Base-by-base conservation (phyloP, 164 flowering plant species). In the Tinospora cordifolia region DNA sequence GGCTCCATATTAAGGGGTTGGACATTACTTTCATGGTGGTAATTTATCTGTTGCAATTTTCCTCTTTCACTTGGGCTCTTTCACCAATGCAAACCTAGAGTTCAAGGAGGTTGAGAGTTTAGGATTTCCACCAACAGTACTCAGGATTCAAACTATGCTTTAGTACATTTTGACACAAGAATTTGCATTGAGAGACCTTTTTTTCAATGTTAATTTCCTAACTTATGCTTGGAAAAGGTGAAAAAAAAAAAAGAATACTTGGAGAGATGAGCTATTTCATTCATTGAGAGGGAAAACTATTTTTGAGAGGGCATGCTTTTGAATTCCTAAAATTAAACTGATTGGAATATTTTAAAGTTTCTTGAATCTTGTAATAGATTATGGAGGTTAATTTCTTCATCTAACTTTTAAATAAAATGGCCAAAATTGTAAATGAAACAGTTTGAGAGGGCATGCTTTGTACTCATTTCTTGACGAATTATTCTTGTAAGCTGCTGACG, bases 41-140 rank as follows among this genome's bases (percentile, higher is more conserved):
- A 9, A 11, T 44, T 14, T 9, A 44, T 44, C 47, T 54, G 21
- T 15, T 54, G 60, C 21, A 25, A 54, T 54, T 54, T 54, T 21
- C 10, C 24, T 54, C n/a, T 17, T 54, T 19, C 60, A n/a, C n/a
- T 54, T 44, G 46, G 8, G 9, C 47, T 54, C 9, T 54, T 15
- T 54, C 60, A 54, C 60, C 60, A n/a, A 54, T 54, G 60, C 60
- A 54, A 54, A 10, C 60, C 22, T 54, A n/a, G n/a, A n/a, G 21
- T 19, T 54, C 0, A 54, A 54, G n/a, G 60, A 54, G 60, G 60
- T 24, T 30, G 36, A 19, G 24, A n/a, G 60, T 54, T 44, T 44
- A 14, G 10, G 24, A 19, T 19, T 54, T 19, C 60, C 60, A 54
- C 24, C 60, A 54, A n/a, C 22, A 51, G 6, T 17, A 51, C 59